Evolutionary conservation across 176 grass and related monocot genomes (phyloP).

Genomic region (Aegilops umbellulata): DNA sequence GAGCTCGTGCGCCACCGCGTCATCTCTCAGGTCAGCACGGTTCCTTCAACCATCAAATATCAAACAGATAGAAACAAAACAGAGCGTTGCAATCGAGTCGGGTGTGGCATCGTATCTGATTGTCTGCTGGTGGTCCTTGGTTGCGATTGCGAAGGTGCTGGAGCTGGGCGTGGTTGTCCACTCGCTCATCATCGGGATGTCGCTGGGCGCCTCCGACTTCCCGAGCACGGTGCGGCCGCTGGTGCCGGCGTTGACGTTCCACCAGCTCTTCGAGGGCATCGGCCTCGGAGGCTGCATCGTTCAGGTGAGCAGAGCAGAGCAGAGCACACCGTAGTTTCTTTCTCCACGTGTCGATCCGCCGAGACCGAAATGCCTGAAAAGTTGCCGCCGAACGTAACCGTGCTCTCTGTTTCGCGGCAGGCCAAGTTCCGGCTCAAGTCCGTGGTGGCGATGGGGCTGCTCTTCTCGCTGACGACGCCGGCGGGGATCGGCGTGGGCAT

Average conservation of each 20-base stretch:
- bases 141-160: slow-evolving; percentile 32
- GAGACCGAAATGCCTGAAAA: neutral
- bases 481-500: slow-evolving; percentile 60
- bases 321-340: neutral
- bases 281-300: slow-evolving; percentile 55
- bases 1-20: slow-evolving; percentile 61
- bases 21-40: slow-evolving; percentile 47
- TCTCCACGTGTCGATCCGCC: neutral
- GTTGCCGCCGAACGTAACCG: neutral
- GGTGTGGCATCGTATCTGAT: neutral
- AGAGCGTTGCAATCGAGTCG: neutral
- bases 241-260: slow-evolving; percentile 57
- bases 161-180: slow-evolving; percentile 69
- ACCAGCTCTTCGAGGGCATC: slow-evolving; percentile 69
- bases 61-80: neutral
- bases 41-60: neutral
- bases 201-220: slow-evolving; percentile 52
- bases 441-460: slow-evolving; percentile 41
- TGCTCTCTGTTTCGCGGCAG: neutral
- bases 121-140: neutral
- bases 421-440: slow-evolving; percentile 48
- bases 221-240: slow-evolving; percentile 57
- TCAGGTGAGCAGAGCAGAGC: slow-evolving; percentile 33
- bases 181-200: slow-evolving; percentile 62
- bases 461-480: slow-evolving; percentile 70